Evolutionary conservation across 768 basidiomycete genomes (phyloP).

Genomic region (Lyophyllum shimeji): DNA sequence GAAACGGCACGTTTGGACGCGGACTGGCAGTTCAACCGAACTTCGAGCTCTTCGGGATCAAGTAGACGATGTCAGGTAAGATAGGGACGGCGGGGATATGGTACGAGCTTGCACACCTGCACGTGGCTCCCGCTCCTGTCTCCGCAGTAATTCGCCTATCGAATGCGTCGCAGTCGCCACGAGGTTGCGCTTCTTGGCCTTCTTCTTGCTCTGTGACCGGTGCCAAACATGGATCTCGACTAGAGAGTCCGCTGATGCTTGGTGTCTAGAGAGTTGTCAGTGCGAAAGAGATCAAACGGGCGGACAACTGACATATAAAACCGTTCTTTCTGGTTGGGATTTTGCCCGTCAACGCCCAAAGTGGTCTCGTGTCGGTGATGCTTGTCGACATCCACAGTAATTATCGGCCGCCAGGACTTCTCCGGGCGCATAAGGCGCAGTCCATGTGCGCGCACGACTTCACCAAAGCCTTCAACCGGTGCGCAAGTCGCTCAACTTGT

Average conservation of each 20-base stretch:
- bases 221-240: constrained; percentile 60
- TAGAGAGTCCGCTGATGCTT: constrained; percentile 35
- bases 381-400: constrained; percentile 55
- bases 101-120: constrained; percentile 44
- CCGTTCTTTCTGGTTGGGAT: constrained; percentile 57
- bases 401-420: constrained; percentile 66
- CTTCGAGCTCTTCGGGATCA: constrained; percentile 36
- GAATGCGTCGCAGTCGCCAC: constrained; percentile 53
- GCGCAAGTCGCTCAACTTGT: neutral
- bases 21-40: constrained; percentile 44
- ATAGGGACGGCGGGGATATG: no score
- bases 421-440: constrained; percentile 54
- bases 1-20: constrained; percentile 27
- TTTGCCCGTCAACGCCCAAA: constrained; percentile 70
- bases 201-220: constrained; percentile 61
- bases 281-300: neutral
- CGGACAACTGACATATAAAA: constrained; percentile 50
- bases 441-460: constrained; percentile 44
- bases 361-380: constrained; percentile 52
- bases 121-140: constrained; percentile 37
- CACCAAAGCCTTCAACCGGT: neutral
- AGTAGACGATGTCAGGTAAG: neutral
- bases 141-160: constrained; percentile 52
- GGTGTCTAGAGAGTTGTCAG: constrained; percentile 30
- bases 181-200: constrained; percentile 51